phyloP scores from a whole-genome alignment of 352 stramenopile species.

The Phytophthora ohioensis region DNA sequence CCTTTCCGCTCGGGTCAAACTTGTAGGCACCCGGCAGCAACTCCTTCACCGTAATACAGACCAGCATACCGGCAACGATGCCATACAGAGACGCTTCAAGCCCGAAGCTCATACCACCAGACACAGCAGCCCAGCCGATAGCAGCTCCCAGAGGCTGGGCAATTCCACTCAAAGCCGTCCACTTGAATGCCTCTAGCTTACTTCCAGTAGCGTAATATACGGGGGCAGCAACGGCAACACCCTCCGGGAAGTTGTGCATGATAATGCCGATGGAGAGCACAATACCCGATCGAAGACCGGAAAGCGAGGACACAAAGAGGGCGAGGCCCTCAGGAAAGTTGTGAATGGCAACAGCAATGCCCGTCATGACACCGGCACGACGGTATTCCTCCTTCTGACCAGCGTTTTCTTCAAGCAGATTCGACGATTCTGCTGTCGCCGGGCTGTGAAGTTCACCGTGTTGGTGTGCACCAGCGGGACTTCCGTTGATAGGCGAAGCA shows the following conservation, averaged over 20 bases:
- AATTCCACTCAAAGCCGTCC: conserved; percentile 89
- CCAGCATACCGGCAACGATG: conserved; percentile 93
- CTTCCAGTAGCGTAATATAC: conserved; percentile 97
- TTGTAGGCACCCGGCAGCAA: conserved; percentile 92
- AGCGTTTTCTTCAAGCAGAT: conserved; percentile 23
- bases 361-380: conserved; percentile 92
- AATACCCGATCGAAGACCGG: conserved; percentile 89
- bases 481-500: conserved; percentile 17
- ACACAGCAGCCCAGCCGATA: conserved; percentile 71
- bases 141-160: conserved; percentile 92
- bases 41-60: conserved; percentile 93
- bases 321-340: conserved; percentile 98
- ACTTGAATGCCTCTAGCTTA: conserved; percentile 93
- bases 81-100: conserved; percentile 92
- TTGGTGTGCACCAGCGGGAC: conserved; percentile 4
- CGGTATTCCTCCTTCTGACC: conserved; percentile 65
- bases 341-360: conserved; percentile 96
- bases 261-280: conserved; percentile 96
- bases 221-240: conserved; percentile 94
- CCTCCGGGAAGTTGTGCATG: conserved; percentile 98
- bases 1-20: conserved; percentile 89
- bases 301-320: conserved; percentile 94
- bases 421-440: conserved; percentile 28
- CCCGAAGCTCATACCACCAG: conserved; percentile 63
- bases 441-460: conserved; percentile 27